Evolutionary conservation across 768 basidiomycete species (phyloP).

Genomic region (Boletus huronensis): DNA sequence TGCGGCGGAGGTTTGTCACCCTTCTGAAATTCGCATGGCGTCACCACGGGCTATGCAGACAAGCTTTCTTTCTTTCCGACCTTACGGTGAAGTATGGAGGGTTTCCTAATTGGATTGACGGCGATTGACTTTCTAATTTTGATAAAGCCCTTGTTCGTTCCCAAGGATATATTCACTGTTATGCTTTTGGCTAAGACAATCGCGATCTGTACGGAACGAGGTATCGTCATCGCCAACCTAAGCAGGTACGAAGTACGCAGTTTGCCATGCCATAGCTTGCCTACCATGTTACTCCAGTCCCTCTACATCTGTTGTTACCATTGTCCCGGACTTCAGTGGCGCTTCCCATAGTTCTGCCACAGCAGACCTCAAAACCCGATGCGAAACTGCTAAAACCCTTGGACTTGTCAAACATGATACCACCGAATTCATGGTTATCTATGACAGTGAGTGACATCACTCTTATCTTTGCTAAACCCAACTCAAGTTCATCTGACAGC

Average conservation of each 20-base stretch:
- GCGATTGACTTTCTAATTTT: neutral
- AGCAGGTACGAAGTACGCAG: slow-evolving; percentile 48
- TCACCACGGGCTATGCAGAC: slow-evolving; percentile 34
- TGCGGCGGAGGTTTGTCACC: slow-evolving; percentile 52
- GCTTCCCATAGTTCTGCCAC: slow-evolving; percentile 39
- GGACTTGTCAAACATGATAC: slow-evolving; percentile 58
- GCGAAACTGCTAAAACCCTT: slow-evolving; percentile 57
- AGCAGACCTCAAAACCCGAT: slow-evolving; percentile 53
- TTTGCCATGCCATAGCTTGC: neutral
- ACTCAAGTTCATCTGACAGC: slow-evolving; percentile 38
- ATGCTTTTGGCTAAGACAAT: slow-evolving; percentile 58
- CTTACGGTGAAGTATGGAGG: slow-evolving; percentile 60
- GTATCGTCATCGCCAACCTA: slow-evolving; percentile 65
- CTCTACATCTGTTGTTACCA: slow-evolving; percentile 37
- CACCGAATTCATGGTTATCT: slow-evolving; percentile 65
- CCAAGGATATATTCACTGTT: slow-evolving; percentile 65
- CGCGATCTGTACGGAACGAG: slow-evolving; percentile 61
- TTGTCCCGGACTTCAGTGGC: slow-evolving; percentile 59
- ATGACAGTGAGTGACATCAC: slow-evolving; percentile 53
- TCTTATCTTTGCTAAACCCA: neutral
- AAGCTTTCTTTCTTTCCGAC: slow-evolving; percentile 46
- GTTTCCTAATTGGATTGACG: slow-evolving; percentile 6
- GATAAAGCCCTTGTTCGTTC: slow-evolving; percentile 60
- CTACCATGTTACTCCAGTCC: slow-evolving; percentile 31
- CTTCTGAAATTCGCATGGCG: slow-evolving; percentile 34